Conservation (phyloP, 331 rosid genomes). For the Quercus tomentella region DNA sequence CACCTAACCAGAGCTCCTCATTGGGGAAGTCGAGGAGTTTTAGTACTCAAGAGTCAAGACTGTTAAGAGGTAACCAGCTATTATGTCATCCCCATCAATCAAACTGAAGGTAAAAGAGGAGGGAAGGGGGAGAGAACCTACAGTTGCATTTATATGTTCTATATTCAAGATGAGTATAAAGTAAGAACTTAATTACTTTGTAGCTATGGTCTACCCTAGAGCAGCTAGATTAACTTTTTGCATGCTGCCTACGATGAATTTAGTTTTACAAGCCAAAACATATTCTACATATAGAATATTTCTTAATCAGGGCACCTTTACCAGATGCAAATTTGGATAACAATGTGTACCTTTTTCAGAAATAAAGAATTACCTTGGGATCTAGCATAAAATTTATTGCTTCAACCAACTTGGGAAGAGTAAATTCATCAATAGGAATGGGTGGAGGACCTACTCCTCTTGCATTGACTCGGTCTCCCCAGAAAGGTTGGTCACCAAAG, state of each 20-base stretch:
- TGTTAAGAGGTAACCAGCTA: neutral
- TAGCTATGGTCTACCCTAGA: too few relatives aligned
- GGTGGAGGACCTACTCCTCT: slow-evolving; percentile 97
- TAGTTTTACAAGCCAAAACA: neutral
- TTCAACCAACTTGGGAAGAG: slow-evolving; percentile 71
- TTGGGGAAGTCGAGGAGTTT: neutral
- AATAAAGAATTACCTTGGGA: slow-evolving; percentile 58
- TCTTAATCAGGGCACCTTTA: neutral
- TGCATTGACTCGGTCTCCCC: slow-evolving; percentile 95
- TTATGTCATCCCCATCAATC: neutral
- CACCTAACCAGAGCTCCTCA: neutral
- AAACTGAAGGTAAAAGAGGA: neutral
- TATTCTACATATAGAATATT: neutral
- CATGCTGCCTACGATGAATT: too few relatives aligned
- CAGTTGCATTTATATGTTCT: too few relatives aligned
- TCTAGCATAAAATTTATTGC: slow-evolving; percentile 84
- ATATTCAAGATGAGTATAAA: too few relatives aligned
- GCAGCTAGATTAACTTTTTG: too few relatives aligned
- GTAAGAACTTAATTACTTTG: too few relatives aligned
- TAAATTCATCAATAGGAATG: slow-evolving; percentile 87
- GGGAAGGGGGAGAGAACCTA: neutral
- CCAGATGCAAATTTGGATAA: neutral
- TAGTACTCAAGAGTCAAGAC: neutral
- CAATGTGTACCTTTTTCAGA: neutral
- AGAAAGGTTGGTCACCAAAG: slow-evolving; percentile 98